A percentile compares a stretch with the other conserved stretches of the same genome.
Conservation (phyloP, 2,329 filamentous ascomycete species). For the Teratosphaeria pseudoeucalypti region DNA sequence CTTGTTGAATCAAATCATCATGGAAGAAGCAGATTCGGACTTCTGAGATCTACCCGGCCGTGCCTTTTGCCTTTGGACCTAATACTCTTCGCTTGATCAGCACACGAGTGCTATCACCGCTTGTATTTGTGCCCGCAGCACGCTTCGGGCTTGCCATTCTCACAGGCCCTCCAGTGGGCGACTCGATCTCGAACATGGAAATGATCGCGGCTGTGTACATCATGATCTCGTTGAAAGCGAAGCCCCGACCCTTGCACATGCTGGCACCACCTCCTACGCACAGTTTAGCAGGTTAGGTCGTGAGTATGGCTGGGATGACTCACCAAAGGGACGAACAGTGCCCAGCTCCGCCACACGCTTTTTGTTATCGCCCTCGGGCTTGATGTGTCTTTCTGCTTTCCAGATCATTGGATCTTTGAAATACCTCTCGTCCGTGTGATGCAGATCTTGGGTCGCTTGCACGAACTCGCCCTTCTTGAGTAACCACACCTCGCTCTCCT, state of each 20-base stretch:
- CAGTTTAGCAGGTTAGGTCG: background rate
- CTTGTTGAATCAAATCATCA: slow-evolving; percentile 54
- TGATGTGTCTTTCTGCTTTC: slow-evolving; percentile 25
- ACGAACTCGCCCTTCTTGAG: slow-evolving; percentile 27
- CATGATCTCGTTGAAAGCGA: slow-evolving; percentile 42
- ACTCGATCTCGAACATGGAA: slow-evolving; percentile 46
- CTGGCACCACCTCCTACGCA: slow-evolving; percentile 32
- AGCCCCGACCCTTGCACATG: slow-evolving; percentile 41
- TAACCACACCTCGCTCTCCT: slow-evolving; percentile 22
- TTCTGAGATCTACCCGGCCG: slow-evolving; percentile 18
- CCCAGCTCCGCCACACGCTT: slow-evolving; percentile 28
- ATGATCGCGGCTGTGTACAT: slow-evolving; percentile 43
- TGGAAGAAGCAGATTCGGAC: slow-evolving; percentile 58
- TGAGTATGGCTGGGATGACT: slow-evolving; percentile 1
- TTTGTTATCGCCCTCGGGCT: slow-evolving; percentile 19
- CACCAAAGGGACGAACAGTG: slow-evolving; percentile 36
- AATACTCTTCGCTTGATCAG: slow-evolving; percentile 33
- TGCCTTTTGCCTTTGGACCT: background rate
- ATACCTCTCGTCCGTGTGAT: slow-evolving; percentile 26
- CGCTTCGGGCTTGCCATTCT: slow-evolving; percentile 40
- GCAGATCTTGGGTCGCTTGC: slow-evolving; percentile 27
- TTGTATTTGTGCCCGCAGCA: slow-evolving; percentile 41
- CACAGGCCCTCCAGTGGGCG: slow-evolving; percentile 35
- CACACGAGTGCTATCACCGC: slow-evolving; percentile 43
- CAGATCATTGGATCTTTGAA: slow-evolving; percentile 24